Percentiles rank a stretch among this genome's conserved stretches.
phyloP scores from a whole-genome alignment of 2,329 filamentous ascomycete genomes.

The Hymenoscyphus repandus region DNA sequence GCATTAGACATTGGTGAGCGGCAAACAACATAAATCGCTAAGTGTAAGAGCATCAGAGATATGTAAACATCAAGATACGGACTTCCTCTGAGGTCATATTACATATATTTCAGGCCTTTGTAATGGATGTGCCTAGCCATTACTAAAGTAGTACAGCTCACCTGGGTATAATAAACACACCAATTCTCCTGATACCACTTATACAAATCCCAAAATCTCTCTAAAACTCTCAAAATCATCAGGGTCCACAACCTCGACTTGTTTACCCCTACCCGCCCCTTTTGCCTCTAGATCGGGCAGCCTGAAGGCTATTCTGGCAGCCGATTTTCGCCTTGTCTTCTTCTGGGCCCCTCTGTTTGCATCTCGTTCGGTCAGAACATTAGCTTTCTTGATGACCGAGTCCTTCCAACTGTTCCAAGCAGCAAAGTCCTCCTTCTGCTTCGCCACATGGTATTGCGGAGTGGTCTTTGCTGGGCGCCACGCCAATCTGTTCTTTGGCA shows the following conservation, averaged over 20 bases:
- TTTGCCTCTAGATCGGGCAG: slow-evolving; percentile 26
- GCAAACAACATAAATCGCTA: no score
- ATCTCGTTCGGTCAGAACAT: slow-evolving; percentile 33
- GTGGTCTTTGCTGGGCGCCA: slow-evolving; percentile 63
- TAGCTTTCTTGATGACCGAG: slow-evolving; percentile 48
- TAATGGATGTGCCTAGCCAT: no score
- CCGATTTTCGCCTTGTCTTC: slow-evolving; percentile 16
- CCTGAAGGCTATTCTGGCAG: slow-evolving; percentile 25
- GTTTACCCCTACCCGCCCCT: slow-evolving; percentile 18
- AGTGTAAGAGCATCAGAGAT: no score
- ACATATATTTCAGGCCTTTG: no score
- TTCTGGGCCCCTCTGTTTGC: slow-evolving; percentile 18
- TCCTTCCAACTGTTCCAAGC: slow-evolving; percentile 55
- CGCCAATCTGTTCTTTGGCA: slow-evolving; percentile 55
- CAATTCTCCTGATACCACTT: slow-evolving; percentile 9
- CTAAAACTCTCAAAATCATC: slow-evolving; percentile 30
- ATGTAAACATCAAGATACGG: no score
- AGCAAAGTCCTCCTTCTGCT: slow-evolving; percentile 60
- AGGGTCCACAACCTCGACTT: slow-evolving; percentile 28
- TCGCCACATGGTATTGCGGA: slow-evolving; percentile 61
- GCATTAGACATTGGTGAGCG: no score
- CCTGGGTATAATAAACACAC: slow-evolving; percentile 20
- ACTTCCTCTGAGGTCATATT: no score
- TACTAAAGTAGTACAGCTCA: background rate
- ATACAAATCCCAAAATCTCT: slow-evolving; percentile 29